Conservation (phyloP, 768 basidiomycete genomes). For the Kwoniella shandongensis region DNA sequence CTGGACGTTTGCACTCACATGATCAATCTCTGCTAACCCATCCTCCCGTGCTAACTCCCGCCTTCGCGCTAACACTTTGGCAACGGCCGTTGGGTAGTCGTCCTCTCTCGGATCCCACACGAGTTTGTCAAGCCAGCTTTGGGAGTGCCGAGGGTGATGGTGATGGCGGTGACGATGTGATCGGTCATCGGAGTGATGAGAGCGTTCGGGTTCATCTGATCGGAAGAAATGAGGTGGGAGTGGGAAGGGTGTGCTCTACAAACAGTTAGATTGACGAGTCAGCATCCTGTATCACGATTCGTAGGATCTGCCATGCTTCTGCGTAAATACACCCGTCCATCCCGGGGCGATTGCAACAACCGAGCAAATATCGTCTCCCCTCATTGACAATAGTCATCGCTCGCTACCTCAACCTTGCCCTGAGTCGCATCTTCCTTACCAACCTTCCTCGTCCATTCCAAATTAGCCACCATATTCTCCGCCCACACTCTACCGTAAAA, state of each 20-base stretch:
- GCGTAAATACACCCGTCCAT: too few relatives aligned
- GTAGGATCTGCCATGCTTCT: too few relatives aligned
- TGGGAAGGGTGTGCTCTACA: slow-evolving; percentile 6
- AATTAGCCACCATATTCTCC: slow-evolving; percentile 8
- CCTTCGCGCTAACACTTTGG: slow-evolving; percentile 1
- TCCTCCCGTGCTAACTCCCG: not conserved
- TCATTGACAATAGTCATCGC: too few relatives aligned
- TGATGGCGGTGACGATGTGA: too few relatives aligned
- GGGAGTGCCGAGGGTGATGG: not conserved
- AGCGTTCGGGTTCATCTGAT: not conserved
- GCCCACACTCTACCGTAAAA: slow-evolving; percentile 18
- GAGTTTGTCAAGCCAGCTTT: slow-evolving; percentile 13
- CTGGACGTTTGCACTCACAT: too few relatives aligned
- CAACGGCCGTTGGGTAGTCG: slow-evolving; percentile 7
- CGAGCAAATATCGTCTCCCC: too few relatives aligned
- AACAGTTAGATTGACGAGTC: not conserved
- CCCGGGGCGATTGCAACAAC: too few relatives aligned
- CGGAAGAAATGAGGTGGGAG: slow-evolving; percentile 6
- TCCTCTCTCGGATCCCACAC: slow-evolving; percentile 13
- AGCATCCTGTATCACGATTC: not conserved
- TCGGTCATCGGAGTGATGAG: too few relatives aligned
- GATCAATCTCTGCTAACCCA: too few relatives aligned
- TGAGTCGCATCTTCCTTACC: slow-evolving; percentile 5
- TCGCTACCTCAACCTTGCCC: too few relatives aligned
- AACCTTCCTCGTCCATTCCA: slow-evolving; percentile 18